These are phyloP conservation scores for Escovopsis sp. DNA, from an alignment of 2,329 filamentous ascomycete species.

Conservation along the genomic window DNA sequence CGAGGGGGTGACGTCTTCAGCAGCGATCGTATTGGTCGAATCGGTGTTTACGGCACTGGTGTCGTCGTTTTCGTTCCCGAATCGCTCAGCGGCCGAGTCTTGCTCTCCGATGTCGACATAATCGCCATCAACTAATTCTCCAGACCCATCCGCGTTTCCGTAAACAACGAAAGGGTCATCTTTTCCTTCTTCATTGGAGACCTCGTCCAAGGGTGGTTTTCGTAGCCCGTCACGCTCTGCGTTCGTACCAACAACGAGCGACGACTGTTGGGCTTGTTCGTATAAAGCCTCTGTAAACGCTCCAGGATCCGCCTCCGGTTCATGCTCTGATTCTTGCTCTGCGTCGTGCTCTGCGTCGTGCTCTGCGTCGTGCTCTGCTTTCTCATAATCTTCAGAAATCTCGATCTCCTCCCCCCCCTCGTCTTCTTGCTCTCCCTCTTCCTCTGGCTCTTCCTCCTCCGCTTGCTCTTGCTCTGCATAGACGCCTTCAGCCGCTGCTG, in stretches of 20 bases:
- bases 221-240: not conserved
- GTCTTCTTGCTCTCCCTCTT: slow-evolving; percentile 1
- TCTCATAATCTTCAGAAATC: slow-evolving; percentile 7
- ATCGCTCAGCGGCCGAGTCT: not conserved
- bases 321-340: slow-evolving; percentile 5
- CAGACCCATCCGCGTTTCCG: slow-evolving; percentile 12
- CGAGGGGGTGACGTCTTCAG: slow-evolving; percentile 16
- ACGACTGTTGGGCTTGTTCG: slow-evolving; percentile 1
- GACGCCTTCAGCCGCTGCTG: slow-evolving; percentile 5
- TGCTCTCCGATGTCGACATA: slow-evolving; percentile 6
- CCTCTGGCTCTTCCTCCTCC: slow-evolving; percentile 7
- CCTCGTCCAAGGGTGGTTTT: not conserved
- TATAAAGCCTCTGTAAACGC: not conserved
- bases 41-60: slow-evolving; percentile 13
- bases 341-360: slow-evolving; percentile 6
- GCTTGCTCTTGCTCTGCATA: slow-evolving; percentile 8
- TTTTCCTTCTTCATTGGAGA: slow-evolving; percentile 9
- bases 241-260: not conserved
- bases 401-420: slow-evolving; percentile 4
- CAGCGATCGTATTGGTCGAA: slow-evolving; percentile 19
- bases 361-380: slow-evolving; percentile 5
- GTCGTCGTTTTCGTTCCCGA: slow-evolving; percentile 8
- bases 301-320: not conserved
- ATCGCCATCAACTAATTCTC: slow-evolving; percentile 7
- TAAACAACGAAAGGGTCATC: slow-evolving; percentile 12